Conservation (phyloP, 2,329 filamentous ascomycete species). For the Hymenoscyphus salicellus region DNA sequence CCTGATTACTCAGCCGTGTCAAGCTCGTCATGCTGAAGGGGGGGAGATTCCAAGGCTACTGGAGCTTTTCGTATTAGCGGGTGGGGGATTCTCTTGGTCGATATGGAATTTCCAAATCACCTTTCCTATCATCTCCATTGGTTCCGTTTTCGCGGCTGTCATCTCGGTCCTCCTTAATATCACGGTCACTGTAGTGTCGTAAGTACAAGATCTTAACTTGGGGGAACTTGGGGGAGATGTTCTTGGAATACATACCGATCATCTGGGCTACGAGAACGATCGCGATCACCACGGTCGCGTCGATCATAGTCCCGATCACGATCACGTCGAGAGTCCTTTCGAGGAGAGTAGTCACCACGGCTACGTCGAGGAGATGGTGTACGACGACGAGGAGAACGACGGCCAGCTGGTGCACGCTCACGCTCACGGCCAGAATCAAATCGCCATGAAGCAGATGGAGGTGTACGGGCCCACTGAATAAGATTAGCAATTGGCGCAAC, state of each 20-base stretch:
- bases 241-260: constrained; percentile 44
- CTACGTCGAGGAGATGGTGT: constrained; percentile 76
- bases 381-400: constrained; percentile 64
- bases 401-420: constrained; percentile 49
- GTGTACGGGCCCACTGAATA: constrained; percentile 92
- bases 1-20: constrained; percentile 77
- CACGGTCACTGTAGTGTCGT: constrained; percentile 40
- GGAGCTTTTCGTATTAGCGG: constrained; percentile 29
- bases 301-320: constrained; percentile 75
- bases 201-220: background rate
- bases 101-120: constrained; percentile 47
- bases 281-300: constrained; percentile 55
- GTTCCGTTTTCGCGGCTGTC: constrained; percentile 73
- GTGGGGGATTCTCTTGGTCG: constrained; percentile 20
- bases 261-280: constrained; percentile 72
- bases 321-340: constrained; percentile 82
- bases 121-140: constrained; percentile 88
- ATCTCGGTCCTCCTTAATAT: constrained; percentile 56
- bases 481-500: constrained; percentile 9
- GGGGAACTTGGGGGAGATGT: background rate
- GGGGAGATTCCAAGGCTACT: constrained; percentile 69
- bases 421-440: constrained; percentile 89
- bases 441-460: constrained; percentile 95
- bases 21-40: constrained; percentile 86
- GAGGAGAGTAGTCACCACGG: constrained; percentile 74